Percentiles rank a stretch among this genome's conserved stretches.
These are phyloP conservation scores for Paralagenidium karlingii DNA, from an alignment of 352 stramenopile genomes.

Conservation along the genomic window DNA sequence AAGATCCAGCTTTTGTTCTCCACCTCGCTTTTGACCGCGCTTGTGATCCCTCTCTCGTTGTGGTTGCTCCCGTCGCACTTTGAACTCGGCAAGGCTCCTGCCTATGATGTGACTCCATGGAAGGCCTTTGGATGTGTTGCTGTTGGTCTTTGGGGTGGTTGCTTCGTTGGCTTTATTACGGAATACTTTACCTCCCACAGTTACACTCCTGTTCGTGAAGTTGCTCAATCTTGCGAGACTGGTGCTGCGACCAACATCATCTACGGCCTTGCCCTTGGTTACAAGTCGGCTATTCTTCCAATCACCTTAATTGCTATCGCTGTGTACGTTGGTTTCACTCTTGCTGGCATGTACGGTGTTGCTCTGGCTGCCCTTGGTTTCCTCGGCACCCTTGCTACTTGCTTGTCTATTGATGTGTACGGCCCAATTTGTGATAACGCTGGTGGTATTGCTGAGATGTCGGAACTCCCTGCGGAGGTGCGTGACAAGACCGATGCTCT, in stretches of 20 bases:
- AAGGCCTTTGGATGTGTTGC: slow-evolving; percentile 89
- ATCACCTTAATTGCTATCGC: slow-evolving; percentile 97
- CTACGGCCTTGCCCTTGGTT: slow-evolving; percentile 98
- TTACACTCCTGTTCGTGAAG: slow-evolving; percentile 92
- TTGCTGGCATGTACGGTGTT: slow-evolving; percentile 97
- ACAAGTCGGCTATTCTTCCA: slow-evolving; percentile 99
- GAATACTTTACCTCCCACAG: slow-evolving; percentile 99
- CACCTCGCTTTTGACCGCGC: slow-evolving; percentile 92
- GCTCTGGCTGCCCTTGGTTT: slow-evolving; percentile 96
- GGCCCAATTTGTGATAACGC: slow-evolving; percentile 99
- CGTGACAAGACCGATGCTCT: slow-evolving; percentile 99
- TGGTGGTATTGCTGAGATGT: slow-evolving; percentile 99
- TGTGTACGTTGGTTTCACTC: slow-evolving; percentile 95
- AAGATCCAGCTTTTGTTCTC: slow-evolving; percentile 98
- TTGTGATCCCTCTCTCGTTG: slow-evolving; percentile 84
- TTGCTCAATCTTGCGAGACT: slow-evolving; percentile 96
- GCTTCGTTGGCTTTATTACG: slow-evolving; percentile 97
- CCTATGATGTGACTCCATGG: slow-evolving; percentile 70
- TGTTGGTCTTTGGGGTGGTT: slow-evolving; percentile 93
- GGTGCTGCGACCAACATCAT: slow-evolving; percentile 99
- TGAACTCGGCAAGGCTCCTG: slow-evolving; percentile 55
- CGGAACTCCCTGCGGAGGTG: slow-evolving; percentile 92
- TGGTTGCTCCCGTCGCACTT: slow-evolving; percentile 90
- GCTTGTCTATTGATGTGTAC: slow-evolving; percentile 99
- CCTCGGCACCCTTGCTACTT: slow-evolving; percentile 96